These are phyloP conservation scores for Camellia lanceoleosa DNA, from an alignment of 148 eudicot genomes.

Conservation along the genomic window DNA sequence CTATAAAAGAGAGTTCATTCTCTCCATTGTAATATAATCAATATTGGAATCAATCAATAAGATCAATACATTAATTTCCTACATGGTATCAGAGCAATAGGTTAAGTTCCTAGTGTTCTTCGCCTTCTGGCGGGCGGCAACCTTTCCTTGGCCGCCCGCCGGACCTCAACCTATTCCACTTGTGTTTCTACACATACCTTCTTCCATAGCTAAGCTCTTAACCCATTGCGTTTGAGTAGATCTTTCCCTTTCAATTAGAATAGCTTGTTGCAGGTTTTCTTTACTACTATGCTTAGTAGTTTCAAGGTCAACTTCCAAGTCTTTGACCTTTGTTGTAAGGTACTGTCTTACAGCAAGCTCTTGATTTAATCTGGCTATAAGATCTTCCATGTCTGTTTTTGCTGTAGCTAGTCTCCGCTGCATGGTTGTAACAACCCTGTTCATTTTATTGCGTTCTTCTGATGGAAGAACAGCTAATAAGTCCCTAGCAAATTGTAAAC, in stretches of 20 bases:
- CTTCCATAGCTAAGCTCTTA: too few relatives aligned
- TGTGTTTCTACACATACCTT: too few relatives aligned
- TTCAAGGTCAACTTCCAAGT: conserved; percentile 85
- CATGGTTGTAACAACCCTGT: conserved; percentile 63
- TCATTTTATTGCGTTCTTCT: conserved; percentile 68
- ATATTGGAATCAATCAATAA: too few relatives aligned
- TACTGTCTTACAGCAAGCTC: conserved; percentile 82
- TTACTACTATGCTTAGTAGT: conserved; percentile 60
- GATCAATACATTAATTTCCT: too few relatives aligned
- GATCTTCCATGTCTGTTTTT: conserved; percentile 92
- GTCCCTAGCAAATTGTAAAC: conserved; percentile 42
- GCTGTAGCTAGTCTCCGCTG: conserved; percentile 67
- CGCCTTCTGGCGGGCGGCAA: too few relatives aligned
- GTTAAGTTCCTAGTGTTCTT: too few relatives aligned
- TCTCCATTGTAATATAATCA: too few relatives aligned
- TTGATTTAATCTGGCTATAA: conserved; percentile 78
- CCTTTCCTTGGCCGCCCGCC: too few relatives aligned
- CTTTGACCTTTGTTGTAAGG: conserved; percentile 83
- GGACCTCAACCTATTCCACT: too few relatives aligned
- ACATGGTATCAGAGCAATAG: too few relatives aligned
- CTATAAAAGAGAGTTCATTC: too few relatives aligned
- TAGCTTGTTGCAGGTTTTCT: conserved; percentile 71
- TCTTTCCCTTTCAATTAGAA: conserved; percentile 64
- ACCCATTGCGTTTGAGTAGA: conserved; percentile 73
- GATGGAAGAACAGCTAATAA: conserved; percentile 59